Conservation (phyloP, 2,329 filamentous ascomycete species). For the Fusarium pseudonygamai region DNA sequence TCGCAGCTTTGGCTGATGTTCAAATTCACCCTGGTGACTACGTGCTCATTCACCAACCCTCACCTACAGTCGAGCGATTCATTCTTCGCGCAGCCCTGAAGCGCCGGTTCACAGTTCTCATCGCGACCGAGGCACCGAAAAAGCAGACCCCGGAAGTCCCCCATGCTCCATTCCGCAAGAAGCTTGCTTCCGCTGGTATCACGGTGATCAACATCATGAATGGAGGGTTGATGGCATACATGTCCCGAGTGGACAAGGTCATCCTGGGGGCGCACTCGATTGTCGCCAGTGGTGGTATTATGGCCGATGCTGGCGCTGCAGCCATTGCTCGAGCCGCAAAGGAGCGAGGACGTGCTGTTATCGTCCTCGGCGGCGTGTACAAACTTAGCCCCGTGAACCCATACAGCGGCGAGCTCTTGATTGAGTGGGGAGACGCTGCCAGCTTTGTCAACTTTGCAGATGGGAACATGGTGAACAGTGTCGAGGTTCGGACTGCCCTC, state of each 20-base stretch:
- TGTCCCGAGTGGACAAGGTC: constrained; percentile 95
- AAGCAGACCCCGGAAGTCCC: constrained; percentile 50
- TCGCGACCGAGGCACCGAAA: constrained; percentile 71
- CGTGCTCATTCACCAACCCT: constrained; percentile 88
- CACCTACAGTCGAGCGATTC: constrained; percentile 88
- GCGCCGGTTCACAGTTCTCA: constrained; percentile 89
- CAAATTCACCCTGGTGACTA: constrained; percentile 95
- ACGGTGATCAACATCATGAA: constrained; percentile 86
- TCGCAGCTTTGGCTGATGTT: constrained; percentile 86
- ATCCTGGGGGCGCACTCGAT: constrained; percentile 89
- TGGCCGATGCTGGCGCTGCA: constrained; percentile 84
- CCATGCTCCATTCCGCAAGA: constrained; percentile 74
- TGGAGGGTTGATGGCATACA: constrained; percentile 88
- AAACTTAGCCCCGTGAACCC: constrained; percentile 92
- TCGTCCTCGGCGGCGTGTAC: constrained; percentile 91
- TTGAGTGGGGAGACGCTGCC: constrained; percentile 86
- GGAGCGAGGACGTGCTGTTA: constrained; percentile 82
- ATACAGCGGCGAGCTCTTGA: constrained; percentile 80
- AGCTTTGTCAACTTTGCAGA: constrained; percentile 82
- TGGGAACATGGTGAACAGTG: constrained; percentile 78
- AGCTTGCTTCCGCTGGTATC: constrained; percentile 79
- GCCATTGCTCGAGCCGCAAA: constrained; percentile 87
- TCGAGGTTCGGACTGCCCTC: constrained; percentile 80
- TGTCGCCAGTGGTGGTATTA: constrained; percentile 85
- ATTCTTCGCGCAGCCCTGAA: constrained; percentile 87